Conservation (phyloP, 2,329 filamentous ascomycete species). For the Epicoccum nigrum region DNA sequence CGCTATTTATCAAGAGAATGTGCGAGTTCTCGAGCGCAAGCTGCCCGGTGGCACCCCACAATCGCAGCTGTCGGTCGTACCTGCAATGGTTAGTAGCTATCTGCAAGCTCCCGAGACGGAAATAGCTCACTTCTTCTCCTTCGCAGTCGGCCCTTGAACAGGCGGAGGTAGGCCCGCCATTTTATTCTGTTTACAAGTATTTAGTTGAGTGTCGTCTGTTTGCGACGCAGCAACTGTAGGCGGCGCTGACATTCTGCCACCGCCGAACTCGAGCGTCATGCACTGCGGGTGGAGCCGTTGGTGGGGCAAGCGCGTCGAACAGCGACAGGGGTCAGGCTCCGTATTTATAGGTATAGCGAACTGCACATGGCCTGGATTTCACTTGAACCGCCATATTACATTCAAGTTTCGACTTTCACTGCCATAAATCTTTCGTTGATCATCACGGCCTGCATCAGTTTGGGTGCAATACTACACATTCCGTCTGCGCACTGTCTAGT, state of each 20-base stretch:
- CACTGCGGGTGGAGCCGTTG: conserved; percentile 3
- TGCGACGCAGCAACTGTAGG: conserved; percentile 11
- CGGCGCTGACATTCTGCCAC: conserved; percentile 18
- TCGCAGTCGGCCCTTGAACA: conserved; percentile 50
- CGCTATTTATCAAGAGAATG: conserved; percentile 87
- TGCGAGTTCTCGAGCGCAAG: conserved; percentile 87
- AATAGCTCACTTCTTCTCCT: conserved; percentile 57
- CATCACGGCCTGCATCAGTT: no score
- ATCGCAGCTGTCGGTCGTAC: conserved; percentile 91
- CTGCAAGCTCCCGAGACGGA: conserved; percentile 1
- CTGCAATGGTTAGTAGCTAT: conserved; percentile 51
- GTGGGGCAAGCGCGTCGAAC: conserved; percentile 2
- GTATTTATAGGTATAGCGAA: no score
- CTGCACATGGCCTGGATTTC: no score
- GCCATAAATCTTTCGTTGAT: no score
- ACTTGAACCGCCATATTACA: no score
- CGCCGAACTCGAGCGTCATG: conserved; percentile 8
- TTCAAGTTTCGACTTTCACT: no score
- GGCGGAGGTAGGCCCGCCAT: conserved; percentile 49
- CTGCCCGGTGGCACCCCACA: conserved; percentile 95
- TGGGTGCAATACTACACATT: no score
- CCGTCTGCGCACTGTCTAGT: conserved; percentile 9
- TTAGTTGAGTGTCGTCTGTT: background rate
- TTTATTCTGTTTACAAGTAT: background rate
- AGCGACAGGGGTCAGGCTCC: background rate